Conservation (phyloP, 2,329 filamentous ascomycete genomes). For the Diplodia scrobiculata region DNA sequence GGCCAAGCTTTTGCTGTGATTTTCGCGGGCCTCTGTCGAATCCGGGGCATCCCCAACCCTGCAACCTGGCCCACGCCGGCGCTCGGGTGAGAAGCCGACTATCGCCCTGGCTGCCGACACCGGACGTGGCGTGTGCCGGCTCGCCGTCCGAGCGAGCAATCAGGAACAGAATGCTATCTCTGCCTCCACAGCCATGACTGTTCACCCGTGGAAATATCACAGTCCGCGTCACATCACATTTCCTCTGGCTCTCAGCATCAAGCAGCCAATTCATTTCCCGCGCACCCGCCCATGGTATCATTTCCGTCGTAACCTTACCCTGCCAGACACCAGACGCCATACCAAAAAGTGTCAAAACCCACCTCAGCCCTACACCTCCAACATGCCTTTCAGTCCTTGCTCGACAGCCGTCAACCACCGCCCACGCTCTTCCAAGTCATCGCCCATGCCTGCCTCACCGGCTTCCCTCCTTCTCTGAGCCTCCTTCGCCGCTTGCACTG, state of each 20-base stretch:
- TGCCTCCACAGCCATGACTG: not conserved
- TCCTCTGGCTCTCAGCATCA: not conserved
- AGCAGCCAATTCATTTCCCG: not conserved
- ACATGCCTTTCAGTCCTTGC: constrained; percentile 61
- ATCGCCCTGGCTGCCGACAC: not conserved
- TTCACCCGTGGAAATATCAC: not conserved
- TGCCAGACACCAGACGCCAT: constrained; percentile 5
- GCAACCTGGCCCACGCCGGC: not conserved
- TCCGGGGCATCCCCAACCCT: not conserved
- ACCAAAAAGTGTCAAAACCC: not conserved
- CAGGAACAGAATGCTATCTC: not conserved
- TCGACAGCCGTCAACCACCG: constrained; percentile 76
- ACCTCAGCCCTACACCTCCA: constrained; percentile 48
- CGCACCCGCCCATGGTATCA: constrained; percentile 24
- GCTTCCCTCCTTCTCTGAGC: constrained; percentile 68
- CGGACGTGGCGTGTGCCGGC: not conserved
- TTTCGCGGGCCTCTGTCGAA: constrained; percentile 10
- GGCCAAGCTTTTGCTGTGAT: constrained; percentile 17
- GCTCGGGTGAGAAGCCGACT: not conserved
- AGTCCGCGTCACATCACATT: not conserved
- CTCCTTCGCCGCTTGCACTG: constrained; percentile 68
- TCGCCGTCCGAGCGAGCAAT: not conserved
- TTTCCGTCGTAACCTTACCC: not conserved
- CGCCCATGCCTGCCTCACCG: constrained; percentile 64
- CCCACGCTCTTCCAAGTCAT: constrained; percentile 74